Base-by-base conservation (phyloP, 176 grass and related monocot species). In the Poa annua region DNA sequence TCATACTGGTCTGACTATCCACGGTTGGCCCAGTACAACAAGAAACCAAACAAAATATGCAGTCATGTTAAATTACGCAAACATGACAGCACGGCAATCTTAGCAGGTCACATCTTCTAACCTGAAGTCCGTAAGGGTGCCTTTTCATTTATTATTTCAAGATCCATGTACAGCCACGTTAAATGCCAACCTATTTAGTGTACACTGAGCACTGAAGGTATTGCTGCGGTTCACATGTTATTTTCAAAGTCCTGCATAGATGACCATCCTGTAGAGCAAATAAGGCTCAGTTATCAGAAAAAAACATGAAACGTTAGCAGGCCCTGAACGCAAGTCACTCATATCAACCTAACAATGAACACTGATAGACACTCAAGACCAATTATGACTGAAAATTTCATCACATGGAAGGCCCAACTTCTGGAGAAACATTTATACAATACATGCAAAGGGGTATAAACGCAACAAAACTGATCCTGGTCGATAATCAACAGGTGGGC, bases 311-410 rank as follows among this genome's bases (percentile, higher is more conserved):
- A 24, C 0, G 1, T 33, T 34, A 57, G 39, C 39, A 21, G 44
- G 38, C 25, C 24, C 36, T 44, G 29, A 47, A 13, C 44, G 44
- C 44, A 47, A 13, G 11, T 47, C 29, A 29, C 29, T 12, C 9
- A 47, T 47, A 16, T 0, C 68, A 63, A 63, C 6, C 70, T 50
- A 47, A 63, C n/a, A 26, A 51, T n/a, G 61, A 33, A 76, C 60
- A 22, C 2, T 0, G 16, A 61, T 12, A 69, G 4, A 60, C 47
- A 51, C 22, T 15, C 0, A 7, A 29, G 6, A 3, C 0, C 7
- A 52, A 8, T 74, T 32, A 22, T 11, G 73, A 10, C 81, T 51
- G 39, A 51, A 75, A 59, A 70, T 21, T 50, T 77, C 20, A 83
- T 62, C 42, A 77, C 9, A 56, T 56, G 35, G 25, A 60, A 29